A percentile compares a stretch with the other conserved stretches of the same genome.
Conservation (phyloP, 2,329 filamentous ascomycete species). For the Talaromyces islandicus region DNA sequence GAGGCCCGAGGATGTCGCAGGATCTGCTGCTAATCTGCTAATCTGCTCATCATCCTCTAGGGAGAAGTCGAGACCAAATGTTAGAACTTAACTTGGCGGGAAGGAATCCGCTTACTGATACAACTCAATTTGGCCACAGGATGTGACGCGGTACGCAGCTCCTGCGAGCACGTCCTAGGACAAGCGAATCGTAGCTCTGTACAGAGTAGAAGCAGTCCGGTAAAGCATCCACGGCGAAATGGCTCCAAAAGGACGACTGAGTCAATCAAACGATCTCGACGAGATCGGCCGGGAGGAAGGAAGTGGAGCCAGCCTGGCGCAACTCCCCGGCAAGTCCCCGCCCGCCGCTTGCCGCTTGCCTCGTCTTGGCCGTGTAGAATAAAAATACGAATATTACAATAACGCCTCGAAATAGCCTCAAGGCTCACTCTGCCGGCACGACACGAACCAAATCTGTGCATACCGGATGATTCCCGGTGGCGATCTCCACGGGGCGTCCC, state of each 20-base stretch:
- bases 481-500: background rate
- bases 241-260: too few species aligned
- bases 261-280: too few species aligned
- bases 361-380: background rate
- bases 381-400: too few species aligned
- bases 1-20: background rate
- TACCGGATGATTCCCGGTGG: background rate
- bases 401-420: too few species aligned
- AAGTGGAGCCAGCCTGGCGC: background rate
- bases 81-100: background rate
- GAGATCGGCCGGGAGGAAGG: background rate
- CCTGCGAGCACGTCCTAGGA: too few species aligned
- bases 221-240: too few species aligned
- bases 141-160: background rate
- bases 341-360: background rate
- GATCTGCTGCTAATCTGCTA: background rate
- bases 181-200: too few species aligned
- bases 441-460: too few species aligned
- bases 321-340: background rate
- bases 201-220: too few species aligned
- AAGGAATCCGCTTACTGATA: background rate
- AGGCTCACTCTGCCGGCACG: too few species aligned
- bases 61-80: background rate
- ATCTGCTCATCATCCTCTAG: background rate
- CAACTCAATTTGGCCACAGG: background rate